A percentile compares a stretch with the other conserved stretches of the same genome.
Conservation (phyloP, 2,329 filamentous ascomycete species). For the Kalmusia sp. region DNA sequence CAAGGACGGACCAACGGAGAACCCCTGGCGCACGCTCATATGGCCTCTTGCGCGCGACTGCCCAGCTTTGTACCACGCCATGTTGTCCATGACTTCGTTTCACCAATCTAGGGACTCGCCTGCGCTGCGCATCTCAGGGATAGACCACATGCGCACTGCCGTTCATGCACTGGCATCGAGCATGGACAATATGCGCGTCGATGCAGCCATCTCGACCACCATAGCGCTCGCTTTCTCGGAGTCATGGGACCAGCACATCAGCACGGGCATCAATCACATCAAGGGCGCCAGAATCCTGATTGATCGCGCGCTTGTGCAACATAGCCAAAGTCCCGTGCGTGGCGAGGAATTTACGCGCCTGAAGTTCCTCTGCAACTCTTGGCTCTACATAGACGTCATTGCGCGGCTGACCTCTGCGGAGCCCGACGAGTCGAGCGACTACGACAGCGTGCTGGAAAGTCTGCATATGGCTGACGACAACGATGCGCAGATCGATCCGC, state of each 20-base stretch:
- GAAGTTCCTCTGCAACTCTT: slow-evolving; percentile 73
- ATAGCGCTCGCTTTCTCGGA: slow-evolving; percentile 73
- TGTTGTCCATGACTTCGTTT: slow-evolving; percentile 73
- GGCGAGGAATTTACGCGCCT: slow-evolving; percentile 58
- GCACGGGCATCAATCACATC: slow-evolving; percentile 73
- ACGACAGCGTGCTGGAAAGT: slow-evolving; percentile 49
- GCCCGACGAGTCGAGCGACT: slow-evolving; percentile 63
- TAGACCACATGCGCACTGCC: slow-evolving; percentile 72
- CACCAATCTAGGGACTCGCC: slow-evolving; percentile 67
- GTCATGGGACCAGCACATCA: slow-evolving; percentile 74
- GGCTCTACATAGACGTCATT: slow-evolving; percentile 78
- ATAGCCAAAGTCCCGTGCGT: slow-evolving; percentile 49
- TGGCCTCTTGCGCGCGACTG: slow-evolving; percentile 71
- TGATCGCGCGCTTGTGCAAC: slow-evolving; percentile 62
- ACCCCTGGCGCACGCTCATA: slow-evolving; percentile 74
- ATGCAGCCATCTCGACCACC: slow-evolving; percentile 73
- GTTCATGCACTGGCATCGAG: slow-evolving; percentile 65
- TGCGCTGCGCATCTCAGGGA: slow-evolving; percentile 65
- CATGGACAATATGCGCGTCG: slow-evolving; percentile 68
- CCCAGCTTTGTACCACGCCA: slow-evolving; percentile 71
- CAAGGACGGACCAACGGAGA: slow-evolving; percentile 72
- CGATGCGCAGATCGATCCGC: slow-evolving; percentile 68
- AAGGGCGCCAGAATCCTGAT: slow-evolving; percentile 71
- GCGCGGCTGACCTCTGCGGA: slow-evolving; percentile 70
- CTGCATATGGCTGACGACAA: slow-evolving; percentile 39